phyloP scores from a whole-genome alignment of 2,329 filamentous ascomycete species.

The Penicillium sp. region DNA sequence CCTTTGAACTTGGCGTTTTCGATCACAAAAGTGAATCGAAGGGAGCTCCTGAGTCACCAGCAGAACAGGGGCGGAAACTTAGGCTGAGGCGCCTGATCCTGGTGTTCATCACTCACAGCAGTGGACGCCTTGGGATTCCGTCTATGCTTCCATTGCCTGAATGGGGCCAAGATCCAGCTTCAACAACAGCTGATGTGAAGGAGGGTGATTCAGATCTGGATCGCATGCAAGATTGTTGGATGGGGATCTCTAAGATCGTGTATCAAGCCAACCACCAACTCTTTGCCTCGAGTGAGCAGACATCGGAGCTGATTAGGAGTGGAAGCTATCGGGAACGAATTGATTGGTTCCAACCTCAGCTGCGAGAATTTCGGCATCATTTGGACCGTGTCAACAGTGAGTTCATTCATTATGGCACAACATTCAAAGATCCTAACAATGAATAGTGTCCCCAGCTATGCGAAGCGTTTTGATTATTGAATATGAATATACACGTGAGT shows the following conservation, averaged over 20 bases:
- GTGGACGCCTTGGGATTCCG: slow-evolving; percentile 86
- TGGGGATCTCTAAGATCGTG: slow-evolving; percentile 90
- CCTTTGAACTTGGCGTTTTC: slow-evolving; percentile 93
- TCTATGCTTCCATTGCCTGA: slow-evolving; percentile 77
- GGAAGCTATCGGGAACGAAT: slow-evolving; percentile 82
- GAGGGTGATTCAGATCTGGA: slow-evolving; percentile 52
- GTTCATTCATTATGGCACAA: slow-evolving; percentile 14
- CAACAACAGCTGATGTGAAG: slow-evolving; percentile 33
- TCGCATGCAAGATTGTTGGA: slow-evolving; percentile 79
- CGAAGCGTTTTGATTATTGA: slow-evolving; percentile 86
- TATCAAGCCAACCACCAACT: slow-evolving; percentile 85
- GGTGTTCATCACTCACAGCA: slow-evolving; percentile 92
- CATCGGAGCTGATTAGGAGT: slow-evolving; percentile 83
- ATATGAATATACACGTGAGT: slow-evolving; percentile 85
- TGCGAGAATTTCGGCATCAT: slow-evolving; percentile 77
- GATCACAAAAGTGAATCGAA: slow-evolving; percentile 79
- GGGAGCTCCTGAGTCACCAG: slow-evolving; percentile 54
- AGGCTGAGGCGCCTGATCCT: slow-evolving; percentile 85
- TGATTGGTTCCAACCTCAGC: slow-evolving; percentile 76
- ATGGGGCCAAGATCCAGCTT: slow-evolving; percentile 46
- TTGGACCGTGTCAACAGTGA: slow-evolving; percentile 73
- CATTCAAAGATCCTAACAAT: slow-evolving; percentile 23
- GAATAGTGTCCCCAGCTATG: slow-evolving; percentile 60
- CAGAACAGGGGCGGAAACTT: slow-evolving; percentile 75
- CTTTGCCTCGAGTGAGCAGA: slow-evolving; percentile 85